Conservation (phyloP, 1,284 basidiomycete species). For the Sphaerobolus stellatus region DNA sequence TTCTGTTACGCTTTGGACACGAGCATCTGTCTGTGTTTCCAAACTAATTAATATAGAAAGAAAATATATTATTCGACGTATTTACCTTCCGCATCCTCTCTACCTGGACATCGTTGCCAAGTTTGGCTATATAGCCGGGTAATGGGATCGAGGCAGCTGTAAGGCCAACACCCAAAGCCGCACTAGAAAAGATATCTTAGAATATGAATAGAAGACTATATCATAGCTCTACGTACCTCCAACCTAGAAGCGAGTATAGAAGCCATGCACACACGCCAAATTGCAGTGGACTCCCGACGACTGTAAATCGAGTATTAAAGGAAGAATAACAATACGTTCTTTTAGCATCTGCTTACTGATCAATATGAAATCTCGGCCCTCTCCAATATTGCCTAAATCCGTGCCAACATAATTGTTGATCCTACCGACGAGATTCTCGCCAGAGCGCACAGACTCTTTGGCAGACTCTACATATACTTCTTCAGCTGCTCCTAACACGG, state of each 20-base stretch:
- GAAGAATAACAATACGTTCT: conserved; percentile 15
- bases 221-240: conserved; percentile 31
- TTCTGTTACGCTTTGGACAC: conserved; percentile 17
- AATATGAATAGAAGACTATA: too few species aligned
- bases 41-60: neutral
- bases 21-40: conserved; percentile 17
- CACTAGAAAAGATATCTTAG: too few species aligned
- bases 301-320: conserved; percentile 22
- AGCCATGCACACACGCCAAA: conserved; percentile 42
- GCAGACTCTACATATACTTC: conserved; percentile 24
- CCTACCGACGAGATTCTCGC: conserved; percentile 49
- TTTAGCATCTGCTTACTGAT: too few species aligned
- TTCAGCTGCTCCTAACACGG: too few species aligned
- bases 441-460: conserved; percentile 13
- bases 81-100: conserved; percentile 28
- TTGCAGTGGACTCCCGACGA: conserved; percentile 34
- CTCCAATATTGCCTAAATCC: conserved; percentile 46
- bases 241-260: conserved; percentile 47
- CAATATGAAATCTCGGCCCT: conserved; percentile 43
- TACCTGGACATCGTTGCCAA: conserved; percentile 22
- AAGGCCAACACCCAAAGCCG: conserved; percentile 46
- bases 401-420: conserved; percentile 59
- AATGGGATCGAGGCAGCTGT: conserved; percentile 40
- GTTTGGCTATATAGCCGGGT: conserved; percentile 30
- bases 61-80: neutral